Base-by-base conservation (phyloP, 108 stramenopile species). In the Aurantiochytrium sp. region DNA sequence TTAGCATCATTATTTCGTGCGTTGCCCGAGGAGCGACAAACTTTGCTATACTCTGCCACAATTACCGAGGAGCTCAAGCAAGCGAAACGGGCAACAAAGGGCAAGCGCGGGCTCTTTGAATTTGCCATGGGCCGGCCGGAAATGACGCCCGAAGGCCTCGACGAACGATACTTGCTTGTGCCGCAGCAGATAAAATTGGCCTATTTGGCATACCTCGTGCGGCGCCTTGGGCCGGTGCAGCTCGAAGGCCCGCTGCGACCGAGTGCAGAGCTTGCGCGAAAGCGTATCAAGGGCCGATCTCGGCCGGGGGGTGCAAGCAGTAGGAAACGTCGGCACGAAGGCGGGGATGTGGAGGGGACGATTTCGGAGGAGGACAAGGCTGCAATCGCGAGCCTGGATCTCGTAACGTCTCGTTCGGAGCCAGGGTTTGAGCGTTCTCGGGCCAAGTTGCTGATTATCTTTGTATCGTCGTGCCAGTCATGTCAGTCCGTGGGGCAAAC, bases 21-120 rank as follows among this genome's bases (percentile, higher is more conserved):
- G 25, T 10, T 88, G 71, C 87, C 83, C 44, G 93, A 83, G 83
- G 95, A 55, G 90, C 87, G 98, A 49, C 96, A 97, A 72, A 99
- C 98, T n/a, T 89, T 98, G 42, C 91, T 98, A 51, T 98, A 98
- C 91, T 96, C 96, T 90, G 99, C 99, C 19, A 99, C 99, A 93
- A 93, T 87, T 14, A 87, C 10, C 12, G 58, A 87, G 19, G 53
- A 51, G 10, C 35, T 87, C 16, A 55, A 16, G 58, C 87, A 58
- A 1, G 58, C 14, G 16, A 55, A 57, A 8, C n/a, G 25, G n/a
- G 18, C 88, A 19, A 44, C 58, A 4, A 35, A 59, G 29, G 64
- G 64, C 42, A 8, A 12, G 6, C 35, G 60, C 16, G 88, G 60
- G 14, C 43, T 57, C 10, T 58, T 58, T 5, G 88, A 35, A 14